Conservation (phyloP, 306 rosid genomes). For the Trichosanthes cucumerina region DNA sequence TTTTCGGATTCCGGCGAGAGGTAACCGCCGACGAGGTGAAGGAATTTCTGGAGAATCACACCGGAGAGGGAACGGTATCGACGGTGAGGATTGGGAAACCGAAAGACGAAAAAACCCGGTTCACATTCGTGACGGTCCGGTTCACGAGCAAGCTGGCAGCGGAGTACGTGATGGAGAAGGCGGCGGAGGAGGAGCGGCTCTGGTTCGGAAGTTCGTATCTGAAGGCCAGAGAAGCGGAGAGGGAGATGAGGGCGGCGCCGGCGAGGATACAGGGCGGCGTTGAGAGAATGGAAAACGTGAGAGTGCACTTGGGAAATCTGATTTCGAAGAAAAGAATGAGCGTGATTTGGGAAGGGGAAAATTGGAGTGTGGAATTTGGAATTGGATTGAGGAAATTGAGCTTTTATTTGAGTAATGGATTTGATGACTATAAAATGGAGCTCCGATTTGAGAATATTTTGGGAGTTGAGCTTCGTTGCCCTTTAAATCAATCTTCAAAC, state of each 20-base stretch:
- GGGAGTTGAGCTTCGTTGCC: slow-evolving; percentile 24
- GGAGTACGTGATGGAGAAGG: slow-evolving; percentile 17
- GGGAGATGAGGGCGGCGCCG: not conserved
- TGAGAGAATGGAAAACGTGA: slow-evolving; percentile 9
- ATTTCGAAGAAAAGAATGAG: slow-evolving; percentile 26
- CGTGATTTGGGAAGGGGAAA: slow-evolving; percentile 32
- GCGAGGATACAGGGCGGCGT: too few species aligned
- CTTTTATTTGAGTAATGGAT: slow-evolving; percentile 20
- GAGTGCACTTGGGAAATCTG: slow-evolving; percentile 31
- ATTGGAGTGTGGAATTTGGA: slow-evolving; percentile 30
- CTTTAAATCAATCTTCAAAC: not conserved
- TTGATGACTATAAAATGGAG: slow-evolving; percentile 30
- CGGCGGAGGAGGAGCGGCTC: not conserved
- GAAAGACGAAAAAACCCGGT: slow-evolving; percentile 11
- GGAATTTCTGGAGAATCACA: slow-evolving; percentile 26
- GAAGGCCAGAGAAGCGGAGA: not conserved
- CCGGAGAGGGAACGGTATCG: slow-evolving; percentile 35
- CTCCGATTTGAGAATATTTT: slow-evolving; percentile 29
- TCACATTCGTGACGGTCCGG: slow-evolving; percentile 21
- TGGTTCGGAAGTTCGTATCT: slow-evolving; percentile 5
- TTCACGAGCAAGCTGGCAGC: slow-evolving; percentile 24
- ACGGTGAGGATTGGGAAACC: slow-evolving; percentile 12
- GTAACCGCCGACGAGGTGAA: slow-evolving; percentile 24
- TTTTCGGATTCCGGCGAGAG: slow-evolving; percentile 27
- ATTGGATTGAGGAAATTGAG: slow-evolving; percentile 13